These are phyloP conservation scores for Ceratocystis colombiana DNA, from an alignment of 2,329 filamentous ascomycete species.

Conservation along the genomic window DNA sequence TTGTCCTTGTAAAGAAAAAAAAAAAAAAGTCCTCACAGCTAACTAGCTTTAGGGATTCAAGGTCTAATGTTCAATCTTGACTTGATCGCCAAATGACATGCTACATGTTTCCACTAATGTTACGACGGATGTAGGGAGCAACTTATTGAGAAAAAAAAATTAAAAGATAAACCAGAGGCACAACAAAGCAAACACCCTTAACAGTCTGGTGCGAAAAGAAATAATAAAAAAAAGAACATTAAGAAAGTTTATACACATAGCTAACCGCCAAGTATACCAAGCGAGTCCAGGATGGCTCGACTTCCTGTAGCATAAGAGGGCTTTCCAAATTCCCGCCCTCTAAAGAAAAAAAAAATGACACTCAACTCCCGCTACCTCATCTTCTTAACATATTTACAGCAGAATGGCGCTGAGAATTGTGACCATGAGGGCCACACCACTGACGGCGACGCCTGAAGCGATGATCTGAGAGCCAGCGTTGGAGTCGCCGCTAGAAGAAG, in stretches of 20 bases:
- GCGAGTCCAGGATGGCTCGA: neutral
- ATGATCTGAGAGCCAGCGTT: constrained; percentile 31
- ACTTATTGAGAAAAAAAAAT: constrained; percentile 1
- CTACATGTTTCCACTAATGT: neutral
- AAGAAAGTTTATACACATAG: constrained; percentile 25
- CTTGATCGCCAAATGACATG: neutral
- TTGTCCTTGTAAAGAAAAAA: too few relatives aligned
- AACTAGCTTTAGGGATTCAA: too few relatives aligned
- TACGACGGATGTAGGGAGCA: too few relatives aligned
- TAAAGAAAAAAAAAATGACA: constrained; percentile 19
- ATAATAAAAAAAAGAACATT: constrained; percentile 15
- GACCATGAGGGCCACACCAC: constrained; percentile 33
- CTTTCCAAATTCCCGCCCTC: constrained; percentile 3
- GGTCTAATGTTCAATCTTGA: too few relatives aligned
- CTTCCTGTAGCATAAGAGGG: neutral
- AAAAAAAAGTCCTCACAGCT: too few relatives aligned
- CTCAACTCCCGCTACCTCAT: neutral
- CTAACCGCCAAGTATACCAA: constrained; percentile 7
- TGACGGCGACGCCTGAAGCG: constrained; percentile 31
- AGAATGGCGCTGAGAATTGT: constrained; percentile 36
- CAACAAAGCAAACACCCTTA: neutral
- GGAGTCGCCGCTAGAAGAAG: constrained; percentile 27
- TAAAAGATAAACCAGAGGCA: neutral
- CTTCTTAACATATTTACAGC: constrained; percentile 31
- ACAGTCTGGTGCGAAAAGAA: neutral